Evolutionary conservation across 352 stramenopile species (phyloP).

Genomic region (Globisporangium iwayamae): DNA sequence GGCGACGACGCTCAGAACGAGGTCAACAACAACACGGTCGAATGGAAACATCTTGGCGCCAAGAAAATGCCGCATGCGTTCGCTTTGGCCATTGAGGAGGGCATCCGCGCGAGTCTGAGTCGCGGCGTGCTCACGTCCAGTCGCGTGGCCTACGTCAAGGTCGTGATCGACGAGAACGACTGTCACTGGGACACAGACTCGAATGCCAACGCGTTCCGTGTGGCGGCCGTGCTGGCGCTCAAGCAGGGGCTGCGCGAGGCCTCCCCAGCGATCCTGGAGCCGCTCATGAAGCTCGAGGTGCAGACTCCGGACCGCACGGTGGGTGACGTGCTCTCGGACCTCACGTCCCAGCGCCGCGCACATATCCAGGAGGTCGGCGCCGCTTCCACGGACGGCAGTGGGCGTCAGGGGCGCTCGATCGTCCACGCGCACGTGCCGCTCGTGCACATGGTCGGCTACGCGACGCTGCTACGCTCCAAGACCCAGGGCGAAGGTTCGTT

Average conservation of each 20-base stretch:
- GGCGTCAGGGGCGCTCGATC: constrained; percentile 40
- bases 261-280: constrained; percentile 59
- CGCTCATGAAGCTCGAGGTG: constrained; percentile 77
- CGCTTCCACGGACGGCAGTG: constrained; percentile 20
- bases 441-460: constrained; percentile 76
- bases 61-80: constrained; percentile 72
- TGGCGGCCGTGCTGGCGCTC: constrained; percentile 44
- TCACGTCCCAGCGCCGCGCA: constrained; percentile 66
- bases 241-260: constrained; percentile 58
- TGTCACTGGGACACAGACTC: constrained; percentile 66
- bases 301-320: constrained; percentile 55
- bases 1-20: constrained; percentile 18
- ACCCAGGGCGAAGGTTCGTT: constrained; percentile 81
- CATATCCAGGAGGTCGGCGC: constrained; percentile 63
- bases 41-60: constrained; percentile 40
- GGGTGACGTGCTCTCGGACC: constrained; percentile 71
- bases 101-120: constrained; percentile 49
- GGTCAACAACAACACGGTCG: constrained; percentile 47
- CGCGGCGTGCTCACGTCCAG: constrained; percentile 56
- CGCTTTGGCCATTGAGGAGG: constrained; percentile 62
- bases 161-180: constrained; percentile 52
- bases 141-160: constrained; percentile 62
- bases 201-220: constrained; percentile 63
- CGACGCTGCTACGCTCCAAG: constrained; percentile 72
- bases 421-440: constrained; percentile 68